Evolutionary conservation across 2,329 filamentous ascomycete species (phyloP).

Genomic region (Penicillium thymicola): DNA sequence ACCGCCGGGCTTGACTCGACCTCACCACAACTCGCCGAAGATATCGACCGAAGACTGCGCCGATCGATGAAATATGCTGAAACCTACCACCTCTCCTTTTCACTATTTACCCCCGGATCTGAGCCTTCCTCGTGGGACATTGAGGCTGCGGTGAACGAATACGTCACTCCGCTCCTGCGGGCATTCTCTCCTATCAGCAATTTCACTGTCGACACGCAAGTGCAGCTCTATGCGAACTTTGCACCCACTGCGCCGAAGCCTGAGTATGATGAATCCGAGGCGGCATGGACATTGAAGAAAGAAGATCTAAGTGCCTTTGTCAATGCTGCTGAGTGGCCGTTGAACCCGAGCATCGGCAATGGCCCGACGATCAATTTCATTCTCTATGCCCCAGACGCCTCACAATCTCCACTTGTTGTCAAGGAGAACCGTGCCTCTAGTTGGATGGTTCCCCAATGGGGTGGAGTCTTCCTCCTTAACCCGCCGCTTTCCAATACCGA

Average conservation of each 20-base stretch:
- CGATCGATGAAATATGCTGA: conserved; percentile 86
- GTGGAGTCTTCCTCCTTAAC: conserved; percentile 69
- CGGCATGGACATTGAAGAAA: conserved; percentile 69
- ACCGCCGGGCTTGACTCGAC: conserved; percentile 37
- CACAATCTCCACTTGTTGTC: conserved; percentile 58
- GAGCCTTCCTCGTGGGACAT: conserved; percentile 88
- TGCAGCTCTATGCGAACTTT: conserved; percentile 81
- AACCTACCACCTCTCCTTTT: conserved; percentile 94
- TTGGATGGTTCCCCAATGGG: conserved; percentile 97
- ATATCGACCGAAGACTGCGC: conserved; percentile 68
- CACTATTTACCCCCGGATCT: conserved; percentile 78
- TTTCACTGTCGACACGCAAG: conserved; percentile 93
- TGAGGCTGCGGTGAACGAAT: conserved; percentile 72
- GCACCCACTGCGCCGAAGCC: conserved; percentile 60
- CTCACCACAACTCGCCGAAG: conserved; percentile 50
- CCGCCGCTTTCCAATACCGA: conserved; percentile 38
- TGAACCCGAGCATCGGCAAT: conserved; percentile 87
- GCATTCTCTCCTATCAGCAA: conserved; percentile 82
- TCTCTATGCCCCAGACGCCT: conserved; percentile 76
- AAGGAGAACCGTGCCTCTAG: conserved; percentile 63
- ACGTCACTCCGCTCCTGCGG: conserved; percentile 76
- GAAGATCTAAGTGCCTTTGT: conserved; percentile 92
- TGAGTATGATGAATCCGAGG: conserved; percentile 50
- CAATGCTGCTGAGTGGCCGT: conserved; percentile 95
- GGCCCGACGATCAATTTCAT: conserved; percentile 97